phyloP scores from a whole-genome alignment of 345 rosid genomes.

The Trapa incisa region DNA sequence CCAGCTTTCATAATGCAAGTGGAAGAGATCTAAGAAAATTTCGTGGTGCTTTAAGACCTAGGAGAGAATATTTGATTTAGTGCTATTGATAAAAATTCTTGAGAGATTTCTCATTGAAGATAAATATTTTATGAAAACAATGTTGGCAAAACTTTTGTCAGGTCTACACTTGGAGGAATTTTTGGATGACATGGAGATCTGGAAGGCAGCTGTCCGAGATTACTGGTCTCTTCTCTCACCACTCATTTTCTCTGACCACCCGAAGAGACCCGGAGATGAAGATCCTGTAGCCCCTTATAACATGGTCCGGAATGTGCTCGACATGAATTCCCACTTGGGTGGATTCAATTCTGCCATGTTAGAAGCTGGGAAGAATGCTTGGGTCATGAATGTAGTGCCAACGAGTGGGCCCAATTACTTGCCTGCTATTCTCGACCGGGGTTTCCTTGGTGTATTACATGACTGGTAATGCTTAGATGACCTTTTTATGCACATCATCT shows the following conservation, averaged over 20 bases:
- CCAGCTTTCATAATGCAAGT: neutral
- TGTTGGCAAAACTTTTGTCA: conserved; percentile 16
- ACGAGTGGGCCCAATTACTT: conserved; percentile 73
- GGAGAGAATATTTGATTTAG: neutral
- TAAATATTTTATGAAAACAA: neutral
- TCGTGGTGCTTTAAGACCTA: neutral
- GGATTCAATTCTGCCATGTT: conserved; percentile 78
- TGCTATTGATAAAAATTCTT: neutral
- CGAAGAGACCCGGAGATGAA: conserved; percentile 98
- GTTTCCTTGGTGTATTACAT: conserved; percentile 81
- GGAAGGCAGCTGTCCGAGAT: conserved; percentile 48
- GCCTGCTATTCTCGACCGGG: conserved; percentile 81
- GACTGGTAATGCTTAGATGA: conserved; percentile 52
- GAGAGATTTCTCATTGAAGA: neutral
- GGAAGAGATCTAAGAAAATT: neutral
- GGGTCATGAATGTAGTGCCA: conserved; percentile 99
- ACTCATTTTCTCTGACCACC: conserved; percentile 96
- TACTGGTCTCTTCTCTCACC: conserved; percentile 98
- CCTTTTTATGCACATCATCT: neutral
- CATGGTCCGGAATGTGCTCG: conserved; percentile 91
- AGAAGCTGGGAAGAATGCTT: conserved; percentile 68
- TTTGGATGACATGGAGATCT: conserved; percentile 46
- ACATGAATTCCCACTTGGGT: conserved; percentile 92
- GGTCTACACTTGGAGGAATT: conserved; percentile 62
- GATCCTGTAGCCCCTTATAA: conserved; percentile 97